phyloP scores from a whole-genome alignment of 495 filamentous ascomycete species.

The Aspergillus mulundensis region DNA sequence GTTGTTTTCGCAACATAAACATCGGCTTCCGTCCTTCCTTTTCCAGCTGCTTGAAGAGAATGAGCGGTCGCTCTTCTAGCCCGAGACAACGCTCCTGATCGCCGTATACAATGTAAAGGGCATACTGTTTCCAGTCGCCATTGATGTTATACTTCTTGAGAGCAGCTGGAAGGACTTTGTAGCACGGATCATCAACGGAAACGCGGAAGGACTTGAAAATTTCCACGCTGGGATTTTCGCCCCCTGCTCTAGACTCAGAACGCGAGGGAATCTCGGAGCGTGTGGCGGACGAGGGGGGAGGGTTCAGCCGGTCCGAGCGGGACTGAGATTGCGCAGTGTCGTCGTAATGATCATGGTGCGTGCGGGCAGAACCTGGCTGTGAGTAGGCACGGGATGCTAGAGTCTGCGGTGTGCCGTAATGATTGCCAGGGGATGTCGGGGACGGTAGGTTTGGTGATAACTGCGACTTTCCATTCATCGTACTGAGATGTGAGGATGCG shows the following conservation, averaged over 20 bases:
- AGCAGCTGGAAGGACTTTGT: slow-evolving; percentile 93
- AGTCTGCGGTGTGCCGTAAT: slow-evolving; percentile 46
- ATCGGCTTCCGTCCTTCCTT: slow-evolving; percentile 96
- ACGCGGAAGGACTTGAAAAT: slow-evolving; percentile 99
- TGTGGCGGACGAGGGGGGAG: slow-evolving; percentile 36
- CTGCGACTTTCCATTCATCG: slow-evolving; percentile 67
- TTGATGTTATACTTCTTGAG: slow-evolving; percentile 98
- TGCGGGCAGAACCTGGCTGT: slow-evolving; percentile 34
- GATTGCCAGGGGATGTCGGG: slow-evolving; percentile 69
- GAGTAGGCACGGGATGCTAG: slow-evolving; percentile 48
- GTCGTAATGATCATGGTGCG: slow-evolving; percentile 42
- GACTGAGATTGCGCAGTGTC: slow-evolving; percentile 29
- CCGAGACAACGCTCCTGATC: slow-evolving; percentile 94
- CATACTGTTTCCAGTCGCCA: slow-evolving; percentile 93
- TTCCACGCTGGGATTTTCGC: slow-evolving; percentile 60
- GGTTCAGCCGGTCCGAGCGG: slow-evolving; percentile 35
- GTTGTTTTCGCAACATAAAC: slow-evolving; percentile 87
- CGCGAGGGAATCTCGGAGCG: slow-evolving; percentile 39
- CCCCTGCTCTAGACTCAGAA: slow-evolving; percentile 50
- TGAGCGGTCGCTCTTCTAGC: slow-evolving; percentile 86
- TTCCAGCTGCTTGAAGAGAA: slow-evolving; percentile 95
- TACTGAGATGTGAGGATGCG: slow-evolving; percentile 70
- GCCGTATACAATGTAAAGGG: slow-evolving; percentile 94
- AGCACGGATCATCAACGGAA: slow-evolving; percentile 94
- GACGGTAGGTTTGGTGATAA: slow-evolving; percentile 71